Base-by-base conservation (phyloP, 192 early-diverging fungal species). In the Backusella parvicylindrica region DNA sequence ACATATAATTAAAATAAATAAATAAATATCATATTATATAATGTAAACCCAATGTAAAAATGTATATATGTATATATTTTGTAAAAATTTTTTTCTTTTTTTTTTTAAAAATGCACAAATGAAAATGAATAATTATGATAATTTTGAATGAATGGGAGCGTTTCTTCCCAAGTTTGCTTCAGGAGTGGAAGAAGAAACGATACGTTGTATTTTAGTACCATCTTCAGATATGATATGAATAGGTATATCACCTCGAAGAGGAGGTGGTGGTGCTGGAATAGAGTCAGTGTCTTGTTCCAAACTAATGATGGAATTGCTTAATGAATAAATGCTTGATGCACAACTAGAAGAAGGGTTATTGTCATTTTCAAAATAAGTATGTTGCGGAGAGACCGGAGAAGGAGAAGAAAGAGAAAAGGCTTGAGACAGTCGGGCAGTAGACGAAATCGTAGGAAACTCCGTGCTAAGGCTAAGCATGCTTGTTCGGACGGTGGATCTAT, bases 251-350 rank as follows among this genome's bases (percentile, higher is more conserved):
- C n/a, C 18, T 43, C 33, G 26, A 47, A 15, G n/a, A 69, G 37
- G 37, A 7, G n/a, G 15, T 16, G 50, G 13, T 36, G 33, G 32
- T 7, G 38, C 8, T 11, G 53, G 36, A 73, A 56, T 35, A 47
- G 43, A 31, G 13, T 53, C 41, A 26, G 36, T 53, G 0, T 60
- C 53, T 28, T 49, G 41, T 26, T 77, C 71, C 6, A 70, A 73
- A 35, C 71, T 70, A 16, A 70, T 60, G 11, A 77, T n/a, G 1
- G 76, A 77, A 21, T 72, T 73, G 13, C 26, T 33, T 40, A 64
- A 28, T 15, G 72, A 73, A 47, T 72, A 23, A 5, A 33, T 43
- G 8, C 28, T 66, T 13, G 64, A 66, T n/a, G 64, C 64, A 60
- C 53, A 12, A 23, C 53, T 60, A 8, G 53, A 60, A 60, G 53